Evolutionary conservation across 208 protist species (phyloP).

Genomic region (Leishmania mexicana): DNA sequence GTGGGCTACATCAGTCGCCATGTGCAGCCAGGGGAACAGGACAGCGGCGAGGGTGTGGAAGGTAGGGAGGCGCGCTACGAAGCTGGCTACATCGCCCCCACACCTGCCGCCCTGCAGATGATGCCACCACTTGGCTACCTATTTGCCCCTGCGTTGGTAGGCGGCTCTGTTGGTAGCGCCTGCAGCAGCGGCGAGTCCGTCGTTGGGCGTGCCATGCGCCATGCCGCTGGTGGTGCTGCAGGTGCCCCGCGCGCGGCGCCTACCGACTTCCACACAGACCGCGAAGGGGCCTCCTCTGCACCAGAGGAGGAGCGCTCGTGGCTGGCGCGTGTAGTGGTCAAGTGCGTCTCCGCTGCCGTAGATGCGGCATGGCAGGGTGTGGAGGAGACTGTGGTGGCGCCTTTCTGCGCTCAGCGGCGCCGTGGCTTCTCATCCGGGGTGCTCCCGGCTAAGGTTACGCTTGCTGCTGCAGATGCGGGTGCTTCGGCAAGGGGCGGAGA

Average conservation of each 20-base stretch:
- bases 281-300: background rate
- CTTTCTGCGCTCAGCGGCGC: constrained; percentile 10
- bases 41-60: constrained; percentile 2
- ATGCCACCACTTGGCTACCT: constrained; percentile 13
- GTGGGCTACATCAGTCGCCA: constrained; percentile 25
- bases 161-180: background rate
- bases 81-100: constrained; percentile 1
- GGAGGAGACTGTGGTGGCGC: constrained; percentile 14
- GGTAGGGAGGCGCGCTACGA: constrained; percentile 3
- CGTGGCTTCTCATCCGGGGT: background rate
- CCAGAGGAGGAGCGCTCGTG: constrained; percentile 22
- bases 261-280: background rate
- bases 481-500: constrained; percentile 1
- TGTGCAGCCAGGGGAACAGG: constrained; percentile 4
- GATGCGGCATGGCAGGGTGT: constrained; percentile 35
- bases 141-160: constrained; percentile 11
- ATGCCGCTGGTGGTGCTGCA: background rate
- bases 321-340: constrained; percentile 33
- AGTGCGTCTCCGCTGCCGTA: constrained; percentile 31
- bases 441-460: background rate
- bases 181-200: constrained; percentile 5
- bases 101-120: background rate
- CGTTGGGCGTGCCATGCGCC: constrained; percentile 9
- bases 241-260: background rate
- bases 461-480: background rate